phyloP scores from a whole-genome alignment of 306 rosid species.

The Rosa multiflora region DNA sequence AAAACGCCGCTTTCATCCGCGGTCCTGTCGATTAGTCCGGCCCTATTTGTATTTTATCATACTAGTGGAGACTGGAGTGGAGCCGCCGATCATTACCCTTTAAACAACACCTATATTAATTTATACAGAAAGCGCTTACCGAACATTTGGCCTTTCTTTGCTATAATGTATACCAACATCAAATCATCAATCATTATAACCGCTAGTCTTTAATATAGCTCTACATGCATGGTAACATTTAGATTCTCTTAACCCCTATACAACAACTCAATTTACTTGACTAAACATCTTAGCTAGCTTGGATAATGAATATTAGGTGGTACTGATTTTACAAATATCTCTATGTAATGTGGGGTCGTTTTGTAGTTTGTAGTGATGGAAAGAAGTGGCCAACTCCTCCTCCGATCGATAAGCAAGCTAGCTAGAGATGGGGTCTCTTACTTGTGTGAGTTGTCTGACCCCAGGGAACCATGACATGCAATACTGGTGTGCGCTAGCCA shows the following conservation, averaged over 20 bases:
- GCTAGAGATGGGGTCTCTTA: conserved; percentile 1
- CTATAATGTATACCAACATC: not conserved
- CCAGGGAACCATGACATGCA: conserved; percentile 35
- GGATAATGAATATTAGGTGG: not conserved
- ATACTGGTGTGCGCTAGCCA: not conserved
- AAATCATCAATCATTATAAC: not conserved
- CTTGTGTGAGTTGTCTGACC: conserved; percentile 35
- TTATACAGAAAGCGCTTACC: not conserved
- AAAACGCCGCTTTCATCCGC: conserved; percentile 35
- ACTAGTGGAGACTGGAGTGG: conserved; percentile 11
- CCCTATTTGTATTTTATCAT: not conserved
- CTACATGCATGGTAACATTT: not conserved
- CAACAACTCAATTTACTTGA: not conserved
- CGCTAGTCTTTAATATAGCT: too few species aligned
- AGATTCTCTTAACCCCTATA: not conserved
- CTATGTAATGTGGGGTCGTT: not conserved
- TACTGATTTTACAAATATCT: not conserved
- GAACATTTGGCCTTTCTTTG: not conserved
- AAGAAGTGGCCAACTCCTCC: conserved; percentile 2
- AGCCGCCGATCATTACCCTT: conserved; percentile 1
- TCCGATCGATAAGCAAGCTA: not conserved
- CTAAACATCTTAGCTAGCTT: not conserved
- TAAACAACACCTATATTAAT: not conserved
- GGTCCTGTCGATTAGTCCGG: conserved; percentile 25
- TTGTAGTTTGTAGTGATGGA: not conserved